phyloP scores from a whole-genome alignment of 345 rosid species.

The Acer saccharum region DNA sequence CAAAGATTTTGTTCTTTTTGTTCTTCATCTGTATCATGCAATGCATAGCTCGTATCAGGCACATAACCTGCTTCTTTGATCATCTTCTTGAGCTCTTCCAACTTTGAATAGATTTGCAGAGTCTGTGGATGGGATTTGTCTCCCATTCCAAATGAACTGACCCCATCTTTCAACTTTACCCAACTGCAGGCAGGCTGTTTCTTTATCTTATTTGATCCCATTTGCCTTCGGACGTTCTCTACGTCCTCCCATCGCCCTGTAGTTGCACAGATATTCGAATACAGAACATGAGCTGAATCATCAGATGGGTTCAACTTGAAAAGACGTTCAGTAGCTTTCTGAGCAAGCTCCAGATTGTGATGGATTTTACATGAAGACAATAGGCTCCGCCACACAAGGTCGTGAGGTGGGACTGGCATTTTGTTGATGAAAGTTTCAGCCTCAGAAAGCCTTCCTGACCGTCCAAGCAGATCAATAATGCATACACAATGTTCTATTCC shows the following conservation, averaged over 20 bases:
- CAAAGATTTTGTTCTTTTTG: conserved; percentile 87
- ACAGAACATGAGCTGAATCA: conserved; percentile 83
- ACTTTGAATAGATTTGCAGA: conserved; percentile 58
- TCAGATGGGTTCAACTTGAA: conserved; percentile 66
- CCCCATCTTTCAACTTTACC: conserved; percentile 74
- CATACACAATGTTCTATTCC: conserved; percentile 83
- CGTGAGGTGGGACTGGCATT: conserved; percentile 71
- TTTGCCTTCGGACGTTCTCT: conserved; percentile 67
- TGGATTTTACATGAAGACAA: conserved; percentile 80
- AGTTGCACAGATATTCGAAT: conserved; percentile 82
- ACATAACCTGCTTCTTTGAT: conserved; percentile 80
- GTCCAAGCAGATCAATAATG: conserved; percentile 82
- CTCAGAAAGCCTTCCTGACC: conserved; percentile 73
- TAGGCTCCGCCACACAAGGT: conserved; percentile 80
- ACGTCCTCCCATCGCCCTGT: conserved; percentile 79
- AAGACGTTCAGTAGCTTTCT: conserved; percentile 69
- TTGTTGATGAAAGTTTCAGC: conserved; percentile 67
- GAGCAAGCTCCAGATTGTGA: conserved; percentile 69
- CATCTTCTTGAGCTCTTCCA: conserved; percentile 75
- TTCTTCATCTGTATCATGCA: conserved; percentile 94
- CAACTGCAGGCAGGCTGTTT: conserved; percentile 93
- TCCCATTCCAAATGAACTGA: conserved; percentile 72
- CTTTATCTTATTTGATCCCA: conserved; percentile 69
- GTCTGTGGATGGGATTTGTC: conserved; percentile 66
- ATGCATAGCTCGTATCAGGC: conserved; percentile 71